Conservation (phyloP, 2,329 filamentous ascomycete species). For the Beauveria sp. region DNA sequence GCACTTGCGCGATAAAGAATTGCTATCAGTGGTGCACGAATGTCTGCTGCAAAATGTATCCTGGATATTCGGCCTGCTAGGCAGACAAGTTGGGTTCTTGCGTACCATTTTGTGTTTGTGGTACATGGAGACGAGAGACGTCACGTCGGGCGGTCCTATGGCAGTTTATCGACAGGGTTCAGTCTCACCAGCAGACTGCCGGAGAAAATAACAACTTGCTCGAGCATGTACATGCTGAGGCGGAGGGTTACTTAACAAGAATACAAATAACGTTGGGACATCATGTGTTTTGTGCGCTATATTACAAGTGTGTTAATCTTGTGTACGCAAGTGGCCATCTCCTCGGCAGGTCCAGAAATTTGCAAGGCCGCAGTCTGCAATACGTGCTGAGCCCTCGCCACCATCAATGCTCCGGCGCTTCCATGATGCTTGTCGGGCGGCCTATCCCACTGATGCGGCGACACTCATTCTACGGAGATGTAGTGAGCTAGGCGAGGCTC, state of each 20-base stretch:
- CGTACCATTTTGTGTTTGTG: too few relatives aligned
- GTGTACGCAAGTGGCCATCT: background rate
- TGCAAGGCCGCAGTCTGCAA: background rate
- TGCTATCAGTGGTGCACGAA: conserved; percentile 9
- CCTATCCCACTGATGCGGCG: background rate
- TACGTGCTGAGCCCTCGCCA: background rate
- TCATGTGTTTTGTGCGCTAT: background rate
- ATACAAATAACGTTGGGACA: background rate
- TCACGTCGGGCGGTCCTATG: background rate
- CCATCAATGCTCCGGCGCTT: background rate
- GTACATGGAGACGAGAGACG: too few relatives aligned
- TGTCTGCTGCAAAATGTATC: background rate
- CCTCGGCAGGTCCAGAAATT: background rate
- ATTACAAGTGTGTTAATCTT: background rate
- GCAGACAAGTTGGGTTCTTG: background rate
- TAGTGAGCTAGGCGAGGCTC: background rate
- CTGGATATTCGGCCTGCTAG: background rate
- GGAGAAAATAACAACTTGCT: background rate
- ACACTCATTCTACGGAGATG: background rate
- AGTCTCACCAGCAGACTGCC: background rate
- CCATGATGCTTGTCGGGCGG: background rate
- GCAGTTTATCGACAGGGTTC: background rate
- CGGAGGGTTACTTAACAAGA: background rate
- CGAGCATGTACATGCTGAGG: background rate
- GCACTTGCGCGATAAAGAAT: conserved; percentile 6